Evolutionary conservation across 352 stramenopile genomes (phyloP).

Genomic region (Phytophthora vignae): DNA sequence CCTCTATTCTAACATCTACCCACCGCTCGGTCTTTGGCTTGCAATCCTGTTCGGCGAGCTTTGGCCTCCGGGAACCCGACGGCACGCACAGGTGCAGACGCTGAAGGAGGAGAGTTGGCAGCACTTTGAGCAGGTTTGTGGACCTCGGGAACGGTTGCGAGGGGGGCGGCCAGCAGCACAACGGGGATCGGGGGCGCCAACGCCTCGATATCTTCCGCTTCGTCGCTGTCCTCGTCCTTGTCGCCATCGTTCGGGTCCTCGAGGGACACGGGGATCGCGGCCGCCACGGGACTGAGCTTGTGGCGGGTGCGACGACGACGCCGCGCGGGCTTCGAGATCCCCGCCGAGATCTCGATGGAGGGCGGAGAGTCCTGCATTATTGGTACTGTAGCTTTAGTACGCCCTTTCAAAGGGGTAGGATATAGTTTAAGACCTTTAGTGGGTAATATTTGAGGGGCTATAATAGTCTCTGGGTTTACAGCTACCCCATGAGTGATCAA

Average conservation of each 20-base stretch:
- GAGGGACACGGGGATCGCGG: slow-evolving; percentile 8
- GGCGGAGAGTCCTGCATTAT: slow-evolving; percentile 22
- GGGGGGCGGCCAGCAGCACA: slow-evolving; percentile 9
- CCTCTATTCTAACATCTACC: slow-evolving; percentile 3
- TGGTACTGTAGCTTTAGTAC: no score
- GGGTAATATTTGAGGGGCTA: no score
- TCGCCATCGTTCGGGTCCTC: slow-evolving; percentile 37
- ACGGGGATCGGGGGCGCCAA: slow-evolving; percentile 16
- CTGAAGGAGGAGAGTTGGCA: background rate
- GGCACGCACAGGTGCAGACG: slow-evolving; percentile 18
- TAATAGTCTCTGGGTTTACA: no score
- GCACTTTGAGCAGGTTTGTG: slow-evolving; percentile 2
- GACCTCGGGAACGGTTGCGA: slow-evolving; percentile 18
- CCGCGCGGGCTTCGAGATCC: slow-evolving; percentile 24
- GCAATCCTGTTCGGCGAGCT: slow-evolving; percentile 21
- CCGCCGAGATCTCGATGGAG: slow-evolving; percentile 26
- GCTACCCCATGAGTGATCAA: no score
- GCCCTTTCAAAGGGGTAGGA: no score
- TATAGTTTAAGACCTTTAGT: no score
- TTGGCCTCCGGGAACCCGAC: slow-evolving; percentile 29
- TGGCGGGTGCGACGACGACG: slow-evolving; percentile 29
- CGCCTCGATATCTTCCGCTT: slow-evolving; percentile 14
- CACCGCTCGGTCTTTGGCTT: slow-evolving; percentile 35
- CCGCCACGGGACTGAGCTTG: slow-evolving; percentile 4
- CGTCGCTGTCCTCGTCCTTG: slow-evolving; percentile 26